Evolutionary conservation across 2,329 filamentous ascomycete genomes (phyloP).

Genomic region (Rhynchosporium graminicola): DNA sequence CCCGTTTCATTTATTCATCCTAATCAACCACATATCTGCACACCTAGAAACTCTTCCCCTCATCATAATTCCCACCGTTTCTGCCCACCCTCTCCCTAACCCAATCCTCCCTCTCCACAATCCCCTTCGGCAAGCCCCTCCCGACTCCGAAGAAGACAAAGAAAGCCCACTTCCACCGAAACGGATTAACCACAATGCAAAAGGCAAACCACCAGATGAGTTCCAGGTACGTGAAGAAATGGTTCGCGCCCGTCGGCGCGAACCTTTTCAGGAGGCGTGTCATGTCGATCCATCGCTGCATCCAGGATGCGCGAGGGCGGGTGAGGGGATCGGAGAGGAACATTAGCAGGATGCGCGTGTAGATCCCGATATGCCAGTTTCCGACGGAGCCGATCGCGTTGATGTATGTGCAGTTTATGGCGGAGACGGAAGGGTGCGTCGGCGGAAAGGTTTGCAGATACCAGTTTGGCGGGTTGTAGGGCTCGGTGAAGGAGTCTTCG

Average conservation of each 20-base stretch:
- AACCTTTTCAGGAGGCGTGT: constrained; percentile 69
- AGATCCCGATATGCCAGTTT: constrained; percentile 89
- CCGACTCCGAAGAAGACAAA: constrained; percentile 82
- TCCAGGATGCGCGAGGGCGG: constrained; percentile 69
- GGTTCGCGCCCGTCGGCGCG: constrained; percentile 75
- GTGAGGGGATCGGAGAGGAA: constrained; percentile 79
- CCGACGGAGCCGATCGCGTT: constrained; percentile 80
- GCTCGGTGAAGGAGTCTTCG: constrained; percentile 68
- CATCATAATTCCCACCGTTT: constrained; percentile 34
- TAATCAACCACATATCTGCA: background rate
- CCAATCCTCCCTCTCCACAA: constrained; percentile 67
- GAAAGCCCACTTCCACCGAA: constrained; percentile 85
- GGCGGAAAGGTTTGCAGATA: constrained; percentile 87
- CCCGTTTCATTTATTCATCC: background rate
- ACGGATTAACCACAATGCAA: constrained; percentile 76
- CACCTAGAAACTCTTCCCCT: constrained; percentile 32
- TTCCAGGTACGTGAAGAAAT: constrained; percentile 88
- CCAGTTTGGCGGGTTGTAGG: constrained; percentile 81
- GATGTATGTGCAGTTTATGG: constrained; percentile 78
- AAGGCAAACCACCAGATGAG: constrained; percentile 85
- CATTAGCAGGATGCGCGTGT: constrained; percentile 83
- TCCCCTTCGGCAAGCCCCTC: constrained; percentile 60
- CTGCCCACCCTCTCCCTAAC: constrained; percentile 55
- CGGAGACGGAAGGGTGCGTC: constrained; percentile 68
- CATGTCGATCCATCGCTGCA: constrained; percentile 86